Conservation (phyloP, 192 early-diverging fungal genomes). For the Linderina pennispora region DNA sequence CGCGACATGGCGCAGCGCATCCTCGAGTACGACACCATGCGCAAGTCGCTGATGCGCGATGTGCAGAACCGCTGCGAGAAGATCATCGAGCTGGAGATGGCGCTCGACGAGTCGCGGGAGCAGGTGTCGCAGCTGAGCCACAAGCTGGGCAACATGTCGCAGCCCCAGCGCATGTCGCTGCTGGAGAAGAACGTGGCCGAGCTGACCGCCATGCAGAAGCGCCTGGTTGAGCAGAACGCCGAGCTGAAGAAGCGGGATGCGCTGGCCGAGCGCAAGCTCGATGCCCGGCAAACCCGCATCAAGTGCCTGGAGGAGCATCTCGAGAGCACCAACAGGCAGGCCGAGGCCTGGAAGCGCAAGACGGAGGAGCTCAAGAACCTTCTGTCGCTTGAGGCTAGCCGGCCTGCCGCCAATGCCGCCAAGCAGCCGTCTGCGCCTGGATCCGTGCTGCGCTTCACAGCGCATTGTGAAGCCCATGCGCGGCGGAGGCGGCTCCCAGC, state of each 20-base stretch:
- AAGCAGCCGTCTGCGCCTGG: too few relatives aligned
- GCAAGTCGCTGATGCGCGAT: slow-evolving; percentile 97
- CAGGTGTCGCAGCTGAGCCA: slow-evolving; percentile 85
- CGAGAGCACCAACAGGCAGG: slow-evolving; percentile 68
- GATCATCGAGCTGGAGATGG: slow-evolving; percentile 96
- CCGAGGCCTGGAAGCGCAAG: slow-evolving; percentile 72
- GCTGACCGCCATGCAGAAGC: slow-evolving; percentile 91
- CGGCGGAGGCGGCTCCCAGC: slow-evolving; percentile 71
- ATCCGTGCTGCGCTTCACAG: slow-evolving; percentile 59
- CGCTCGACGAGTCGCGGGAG: slow-evolving; percentile 92
- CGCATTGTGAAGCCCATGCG: slow-evolving; percentile 90
- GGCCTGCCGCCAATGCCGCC: slow-evolving; percentile 12
- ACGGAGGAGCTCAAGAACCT: slow-evolving; percentile 54
- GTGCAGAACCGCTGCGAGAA: slow-evolving; percentile 97
- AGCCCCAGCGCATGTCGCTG: slow-evolving; percentile 97
- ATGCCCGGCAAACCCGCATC: slow-evolving; percentile 91
- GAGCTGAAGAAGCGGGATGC: slow-evolving; percentile 92
- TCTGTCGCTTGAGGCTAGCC: slow-evolving; percentile 6
- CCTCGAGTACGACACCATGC: slow-evolving; percentile 95
- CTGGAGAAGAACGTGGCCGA: slow-evolving; percentile 97
- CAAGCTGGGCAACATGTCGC: slow-evolving; percentile 74
- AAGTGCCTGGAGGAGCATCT: slow-evolving; percentile 79
- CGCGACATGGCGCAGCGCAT: slow-evolving; percentile 61
- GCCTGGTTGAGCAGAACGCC: slow-evolving; percentile 94
- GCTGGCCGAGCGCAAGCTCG: slow-evolving; percentile 86